Percentiles rank a stretch among this genome's conserved stretches.
Evolutionary conservation across 2,329 filamentous ascomycete genomes (phyloP).

Genomic region (Emmonsia crescens): DNA sequence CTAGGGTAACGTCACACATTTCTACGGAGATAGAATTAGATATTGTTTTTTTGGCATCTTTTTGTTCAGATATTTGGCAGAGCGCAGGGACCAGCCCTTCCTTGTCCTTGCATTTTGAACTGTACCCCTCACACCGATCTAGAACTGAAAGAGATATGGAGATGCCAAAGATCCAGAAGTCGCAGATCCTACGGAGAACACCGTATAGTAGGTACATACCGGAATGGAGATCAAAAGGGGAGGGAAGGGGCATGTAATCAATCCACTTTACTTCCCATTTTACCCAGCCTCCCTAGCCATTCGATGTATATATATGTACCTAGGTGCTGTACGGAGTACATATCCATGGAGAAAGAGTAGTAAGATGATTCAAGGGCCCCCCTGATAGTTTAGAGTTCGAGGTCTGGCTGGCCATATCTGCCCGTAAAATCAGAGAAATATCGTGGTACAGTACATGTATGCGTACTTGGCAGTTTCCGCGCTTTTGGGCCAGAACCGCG

Average conservation of each 20-base stretch:
- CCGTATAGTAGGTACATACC: not conserved
- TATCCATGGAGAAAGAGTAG: too few relatives aligned
- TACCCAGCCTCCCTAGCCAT: not conserved
- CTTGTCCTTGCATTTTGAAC: not conserved
- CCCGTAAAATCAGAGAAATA: not conserved
- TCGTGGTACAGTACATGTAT: not conserved
- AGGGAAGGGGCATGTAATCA: not conserved
- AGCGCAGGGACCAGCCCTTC: not conserved
- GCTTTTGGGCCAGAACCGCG: not conserved
- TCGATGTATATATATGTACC: not conserved
- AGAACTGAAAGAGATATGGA: not conserved
- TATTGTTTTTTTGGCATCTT: not conserved
- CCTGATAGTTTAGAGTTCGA: not conserved
- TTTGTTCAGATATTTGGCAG: not conserved
- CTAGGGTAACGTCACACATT: not conserved
- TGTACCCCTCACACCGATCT: not conserved
- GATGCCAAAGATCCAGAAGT: not conserved
- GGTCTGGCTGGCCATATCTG: not conserved
- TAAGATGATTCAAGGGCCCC: too few relatives aligned
- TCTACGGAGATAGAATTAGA: not conserved
- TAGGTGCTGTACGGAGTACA: not conserved
- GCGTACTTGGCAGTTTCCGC: not conserved
- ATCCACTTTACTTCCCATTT: not conserved
- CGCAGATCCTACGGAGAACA: not conserved
- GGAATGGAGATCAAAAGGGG: not conserved